Base-by-base conservation (phyloP, 805 yeast species). In the Saccharomyces eubayanus region DNA sequence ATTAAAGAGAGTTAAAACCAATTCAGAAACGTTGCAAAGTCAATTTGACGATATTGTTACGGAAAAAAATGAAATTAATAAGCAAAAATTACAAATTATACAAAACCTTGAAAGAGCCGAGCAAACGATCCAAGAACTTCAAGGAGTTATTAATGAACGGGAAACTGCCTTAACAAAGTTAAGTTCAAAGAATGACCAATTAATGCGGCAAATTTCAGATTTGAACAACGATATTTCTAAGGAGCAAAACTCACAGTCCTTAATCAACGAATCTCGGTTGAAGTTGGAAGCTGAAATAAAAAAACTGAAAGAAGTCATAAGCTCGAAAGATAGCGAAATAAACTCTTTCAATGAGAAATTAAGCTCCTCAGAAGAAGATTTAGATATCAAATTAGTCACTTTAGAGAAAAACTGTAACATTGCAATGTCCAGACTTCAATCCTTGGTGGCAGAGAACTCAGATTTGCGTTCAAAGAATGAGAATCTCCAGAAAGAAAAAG, bases 191-290 rank as follows among this genome's bases (percentile, higher is more conserved):
- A 55, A 51, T 21, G 29, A 29, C 8, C 78, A 77, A 28, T 65
- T 85, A 49, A 73, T 78, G 53, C 80, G 80, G 55, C 81, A 79
- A 48, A 72, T 84, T 58, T 81, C 83, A 54, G 76, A 78, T 29
- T 67, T 84, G 16, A 77, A 77, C 48, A 71, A 5, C 2, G 28
- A 49, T 11, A 27, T 51, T n/a, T n/a, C 50, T 9, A 49, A 51
- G 29, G 51, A 51, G 29, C 45, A 47, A 11, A n/a, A 28, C 1
- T 53, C 48, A n/a, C 14, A 41, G 2, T 21, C 31, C 1, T 28
- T 60, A 9, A n/a, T 48, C 14, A 28, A 49, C 3, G 54, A 56
- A 31, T 60, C 57, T 12, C 47, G 55, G 12, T 16, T 36, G 24
- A 48, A 28, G 2, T 28, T 57, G n/a, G 24, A 20, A 6, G 28